Evolutionary conservation across 2,329 filamentous ascomycete genomes (phyloP).

Genomic region (Stagonosporopsis chrysanthemi): DNA sequence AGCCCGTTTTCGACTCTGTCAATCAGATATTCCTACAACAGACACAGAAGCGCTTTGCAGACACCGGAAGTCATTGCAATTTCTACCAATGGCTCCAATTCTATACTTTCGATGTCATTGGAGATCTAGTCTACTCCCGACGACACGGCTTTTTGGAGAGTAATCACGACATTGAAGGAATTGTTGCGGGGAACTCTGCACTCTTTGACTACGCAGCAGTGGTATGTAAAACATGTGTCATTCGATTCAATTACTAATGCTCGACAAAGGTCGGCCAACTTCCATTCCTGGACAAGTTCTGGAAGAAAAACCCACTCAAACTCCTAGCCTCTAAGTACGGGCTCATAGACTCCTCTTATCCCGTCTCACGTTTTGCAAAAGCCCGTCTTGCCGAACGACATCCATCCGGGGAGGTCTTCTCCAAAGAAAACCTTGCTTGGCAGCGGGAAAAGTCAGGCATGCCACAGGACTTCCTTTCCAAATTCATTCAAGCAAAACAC

Average conservation of each 20-base stretch:
- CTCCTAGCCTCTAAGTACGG: not conserved
- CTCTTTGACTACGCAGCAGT: slow-evolving; percentile 1
- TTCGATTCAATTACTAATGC: not conserved
- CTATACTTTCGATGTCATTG: not conserved
- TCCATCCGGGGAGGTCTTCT: not conserved
- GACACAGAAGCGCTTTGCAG: not conserved
- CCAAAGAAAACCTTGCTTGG: not conserved
- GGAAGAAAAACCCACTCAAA: not conserved
- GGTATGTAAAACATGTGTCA: not conserved
- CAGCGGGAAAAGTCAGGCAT: not conserved
- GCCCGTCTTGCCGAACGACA: not conserved
- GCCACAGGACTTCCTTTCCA: slow-evolving; percentile 1
- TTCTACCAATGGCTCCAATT: slow-evolving; percentile 1
- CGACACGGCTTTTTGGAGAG: not conserved
- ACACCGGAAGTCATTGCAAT: not conserved
- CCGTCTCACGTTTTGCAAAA: slow-evolving; percentile 1
- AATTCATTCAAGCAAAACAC: not conserved
- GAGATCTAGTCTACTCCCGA: not conserved
- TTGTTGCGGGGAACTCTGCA: not conserved
- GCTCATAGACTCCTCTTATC: not conserved
- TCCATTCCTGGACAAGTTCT: not conserved
- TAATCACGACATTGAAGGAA: not conserved
- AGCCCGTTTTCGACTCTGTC: slow-evolving; percentile 1
- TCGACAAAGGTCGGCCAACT: not conserved
- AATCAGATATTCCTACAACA: not conserved